These are phyloP conservation scores for Nemania diffusa DNA, from an alignment of 2,329 filamentous ascomycete genomes.

Conservation along the genomic window DNA sequence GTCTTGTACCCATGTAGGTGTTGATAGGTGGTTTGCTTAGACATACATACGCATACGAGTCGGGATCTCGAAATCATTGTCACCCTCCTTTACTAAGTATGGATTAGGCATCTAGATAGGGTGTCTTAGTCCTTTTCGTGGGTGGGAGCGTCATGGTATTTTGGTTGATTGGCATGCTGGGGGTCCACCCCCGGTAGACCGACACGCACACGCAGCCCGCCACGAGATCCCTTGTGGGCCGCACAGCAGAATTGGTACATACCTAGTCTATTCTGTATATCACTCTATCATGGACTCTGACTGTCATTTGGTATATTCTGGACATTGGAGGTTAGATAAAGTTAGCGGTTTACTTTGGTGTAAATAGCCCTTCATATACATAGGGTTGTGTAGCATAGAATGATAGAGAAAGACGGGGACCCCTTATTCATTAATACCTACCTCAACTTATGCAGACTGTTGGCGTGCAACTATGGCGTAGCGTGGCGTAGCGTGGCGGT, in stretches of 20 bases:
- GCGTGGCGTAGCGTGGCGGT: not conserved
- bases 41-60: constrained; percentile 16
- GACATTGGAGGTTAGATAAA: not conserved
- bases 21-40: constrained; percentile 14
- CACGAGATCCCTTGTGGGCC: constrained; percentile 18
- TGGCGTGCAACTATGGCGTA: constrained; percentile 12
- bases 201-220: constrained; percentile 8
- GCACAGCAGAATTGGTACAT: constrained; percentile 8
- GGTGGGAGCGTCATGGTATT: constrained; percentile 13
- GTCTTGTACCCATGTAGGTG: not conserved
- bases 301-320: not conserved
- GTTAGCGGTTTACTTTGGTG: no score
- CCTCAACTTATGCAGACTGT: not conserved
- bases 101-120: not conserved
- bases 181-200: constrained; percentile 22
- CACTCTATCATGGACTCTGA: not conserved
- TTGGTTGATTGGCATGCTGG: constrained; percentile 21
- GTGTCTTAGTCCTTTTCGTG: not conserved
- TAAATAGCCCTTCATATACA: not conserved
- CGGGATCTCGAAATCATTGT: constrained; percentile 24
- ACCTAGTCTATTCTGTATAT: no score
- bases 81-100: constrained; percentile 13
- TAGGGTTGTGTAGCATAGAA: not conserved
- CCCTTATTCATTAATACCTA: constrained; percentile 3
- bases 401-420: constrained; percentile 8